A percentile compares a stretch with the other conserved stretches of the same genome.
phyloP scores from a whole-genome alignment of 495 filamentous ascomycete species.

The Annulohypoxylon nitens region DNA sequence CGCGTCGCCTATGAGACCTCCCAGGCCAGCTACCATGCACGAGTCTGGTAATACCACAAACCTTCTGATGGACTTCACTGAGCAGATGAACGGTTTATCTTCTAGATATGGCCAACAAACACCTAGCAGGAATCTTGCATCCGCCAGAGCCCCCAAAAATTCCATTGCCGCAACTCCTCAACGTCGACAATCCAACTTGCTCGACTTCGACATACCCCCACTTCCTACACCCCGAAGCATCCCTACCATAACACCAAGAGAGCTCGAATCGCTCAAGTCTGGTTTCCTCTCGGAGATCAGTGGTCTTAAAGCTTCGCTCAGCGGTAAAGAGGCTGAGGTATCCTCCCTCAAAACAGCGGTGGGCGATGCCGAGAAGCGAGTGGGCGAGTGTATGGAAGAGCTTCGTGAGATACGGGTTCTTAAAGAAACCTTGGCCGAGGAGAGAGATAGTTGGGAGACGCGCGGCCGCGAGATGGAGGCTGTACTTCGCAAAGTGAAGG shows the following conservation, averaged over 20 bases:
- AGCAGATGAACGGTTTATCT: constrained; percentile 69
- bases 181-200: constrained; percentile 68
- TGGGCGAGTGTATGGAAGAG: constrained; percentile 84
- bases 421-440: constrained; percentile 77
- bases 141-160: constrained; percentile 27
- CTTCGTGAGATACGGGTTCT: constrained; percentile 77
- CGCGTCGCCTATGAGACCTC: constrained; percentile 69
- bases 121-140: constrained; percentile 31
- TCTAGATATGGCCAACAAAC: constrained; percentile 60
- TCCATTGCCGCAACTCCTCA: constrained; percentile 54
- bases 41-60: constrained; percentile 72
- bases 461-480: constrained; percentile 86
- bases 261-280: constrained; percentile 92
- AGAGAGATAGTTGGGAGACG: constrained; percentile 85
- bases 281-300: constrained; percentile 89
- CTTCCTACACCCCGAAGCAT: constrained; percentile 91
- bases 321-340: constrained; percentile 91
- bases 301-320: constrained; percentile 87
- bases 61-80: constrained; percentile 87
- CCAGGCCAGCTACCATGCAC: constrained; percentile 53
- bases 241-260: constrained; percentile 89
- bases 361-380: constrained; percentile 88
- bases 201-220: constrained; percentile 94
- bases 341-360: constrained; percentile 85
- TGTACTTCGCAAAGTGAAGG: constrained; percentile 80